Base-by-base conservation (phyloP, 257 asterid species). In the Solanum tarijense region DNA sequence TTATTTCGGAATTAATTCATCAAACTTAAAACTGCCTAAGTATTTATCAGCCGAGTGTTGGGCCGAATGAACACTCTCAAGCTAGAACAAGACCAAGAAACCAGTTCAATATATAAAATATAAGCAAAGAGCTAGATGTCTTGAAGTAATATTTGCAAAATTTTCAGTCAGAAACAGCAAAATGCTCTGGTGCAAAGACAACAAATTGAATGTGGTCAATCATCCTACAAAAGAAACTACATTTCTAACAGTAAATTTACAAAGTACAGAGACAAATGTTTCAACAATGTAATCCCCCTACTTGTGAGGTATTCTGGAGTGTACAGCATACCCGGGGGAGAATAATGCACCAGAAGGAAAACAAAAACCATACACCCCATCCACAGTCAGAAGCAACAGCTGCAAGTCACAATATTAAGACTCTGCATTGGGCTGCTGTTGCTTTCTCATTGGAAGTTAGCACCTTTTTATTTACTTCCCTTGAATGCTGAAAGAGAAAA, bases 401-500 rank as follows among this genome's bases (percentile, higher is more conserved):
- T 43, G 84, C 84, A 43, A 79, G 66, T 46, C 84, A 14, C 66
- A 79, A 27, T 79, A 43, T 43, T 79, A 79, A 79, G 65, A 43
- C 84, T 55, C 65, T 27, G 48, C 38, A 9, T 25, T 79, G 20
- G 25, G 66, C 39, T 79, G 66, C 60, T 46, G 85, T 27, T 81
- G 48, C 32, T 46, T 86, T 46, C 83, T 87, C 72, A 87, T 85
- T 78, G 91, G 85, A 88, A 91, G 90, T 86, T 88, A 60, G 86
- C 46, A 20, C 5, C 82, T 73, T 73, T 36, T 73, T 74, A 74
- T 38, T 74, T 74, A 36, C 52, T 74, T 74, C 83, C 83, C 83
- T 74, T 74, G 83, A 74, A 97, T 84, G 99, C 99, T 87, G 99
- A 96, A 92, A 97, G 99, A 85, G 99, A 97, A 95, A 97, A 96